These are phyloP conservation scores for Flaveria brownii DNA, from an alignment of 129 eudicot genomes.

Conservation along the genomic window DNA sequence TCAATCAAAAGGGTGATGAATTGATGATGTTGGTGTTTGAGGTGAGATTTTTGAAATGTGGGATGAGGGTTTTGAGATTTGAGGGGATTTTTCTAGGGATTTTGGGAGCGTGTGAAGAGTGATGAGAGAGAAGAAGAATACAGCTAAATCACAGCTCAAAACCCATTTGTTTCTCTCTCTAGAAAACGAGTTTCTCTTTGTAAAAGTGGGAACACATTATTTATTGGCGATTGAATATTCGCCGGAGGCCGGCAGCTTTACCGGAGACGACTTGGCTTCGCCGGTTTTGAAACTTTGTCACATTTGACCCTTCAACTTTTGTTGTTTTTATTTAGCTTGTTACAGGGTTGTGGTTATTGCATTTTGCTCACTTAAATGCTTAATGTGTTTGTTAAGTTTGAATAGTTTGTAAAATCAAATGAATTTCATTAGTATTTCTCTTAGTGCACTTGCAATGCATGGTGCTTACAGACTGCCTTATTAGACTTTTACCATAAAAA, in stretches of 20 bases:
- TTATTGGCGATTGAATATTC: conserved; percentile 12
- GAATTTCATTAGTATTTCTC: no score
- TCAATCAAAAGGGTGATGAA: not conserved
- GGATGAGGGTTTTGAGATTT: conserved; percentile 28
- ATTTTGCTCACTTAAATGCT: no score
- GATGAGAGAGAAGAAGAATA: conserved; percentile 36
- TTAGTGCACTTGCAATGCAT: no score
- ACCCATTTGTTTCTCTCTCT: conserved; percentile 54
- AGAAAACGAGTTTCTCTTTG: conserved; percentile 16
- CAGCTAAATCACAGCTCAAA: conserved; percentile 99
- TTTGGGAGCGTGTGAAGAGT: conserved; percentile 44
- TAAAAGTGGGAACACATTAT: conserved; percentile 14
- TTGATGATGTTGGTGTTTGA: not conserved
- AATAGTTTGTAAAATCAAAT: no score
- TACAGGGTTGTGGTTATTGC: no score
- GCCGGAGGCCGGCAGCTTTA: conserved; percentile 42
- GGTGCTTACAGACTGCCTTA: no score
- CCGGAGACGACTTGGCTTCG: conserved; percentile 30
- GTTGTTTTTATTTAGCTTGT: not conserved
- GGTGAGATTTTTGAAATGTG: conserved; percentile 10
- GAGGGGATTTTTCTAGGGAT: conserved; percentile 56
- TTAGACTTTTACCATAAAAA: no score
- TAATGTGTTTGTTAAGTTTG: no score
- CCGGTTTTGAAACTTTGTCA: not conserved
- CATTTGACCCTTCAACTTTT: not conserved